Evolutionary conservation across 2,329 filamentous ascomycete species (phyloP).

Genomic region (Fusarium floridanum): DNA sequence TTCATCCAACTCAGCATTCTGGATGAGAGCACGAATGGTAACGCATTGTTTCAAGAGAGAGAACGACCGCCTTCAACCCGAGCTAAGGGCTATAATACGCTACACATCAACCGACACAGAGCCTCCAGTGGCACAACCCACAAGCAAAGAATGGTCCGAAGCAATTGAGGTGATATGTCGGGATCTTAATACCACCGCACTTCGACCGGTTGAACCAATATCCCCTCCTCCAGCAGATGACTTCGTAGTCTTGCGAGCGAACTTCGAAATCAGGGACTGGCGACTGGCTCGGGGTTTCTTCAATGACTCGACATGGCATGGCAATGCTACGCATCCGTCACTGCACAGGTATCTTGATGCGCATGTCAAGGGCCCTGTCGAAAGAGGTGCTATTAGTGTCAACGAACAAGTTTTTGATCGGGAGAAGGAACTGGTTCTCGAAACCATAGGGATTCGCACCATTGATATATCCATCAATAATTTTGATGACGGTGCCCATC

Average conservation of each 20-base stretch:
- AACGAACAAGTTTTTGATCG: constrained; percentile 49
- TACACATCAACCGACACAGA: constrained; percentile 34
- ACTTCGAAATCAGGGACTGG: constrained; percentile 68
- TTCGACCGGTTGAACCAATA: constrained; percentile 55
- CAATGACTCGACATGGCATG: constrained; percentile 64
- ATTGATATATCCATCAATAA: constrained; percentile 71
- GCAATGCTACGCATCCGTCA: constrained; percentile 52
- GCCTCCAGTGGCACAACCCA: constrained; percentile 34
- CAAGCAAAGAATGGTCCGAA: constrained; percentile 64
- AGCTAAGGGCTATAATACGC: constrained; percentile 49
- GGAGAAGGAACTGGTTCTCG: constrained; percentile 57
- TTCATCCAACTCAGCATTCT: constrained; percentile 64
- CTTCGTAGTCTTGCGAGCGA: constrained; percentile 62
- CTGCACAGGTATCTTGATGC: constrained; percentile 53
- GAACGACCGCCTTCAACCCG: constrained; percentile 49
- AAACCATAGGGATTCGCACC: constrained; percentile 64
- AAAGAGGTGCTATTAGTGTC: constrained; percentile 37
- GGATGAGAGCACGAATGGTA: constrained; percentile 69
- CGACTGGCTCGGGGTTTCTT: constrained; percentile 66
- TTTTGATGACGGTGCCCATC: constrained; percentile 64
- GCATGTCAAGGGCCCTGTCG: constrained; percentile 24
- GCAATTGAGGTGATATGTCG: constrained; percentile 62
- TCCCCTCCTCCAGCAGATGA: constrained; percentile 55
- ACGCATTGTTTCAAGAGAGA: constrained; percentile 54
- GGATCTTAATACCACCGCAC: constrained; percentile 64